Base-by-base conservation (phyloP, 2,329 filamentous ascomycete species). In the Trichophyton simii region DNA sequence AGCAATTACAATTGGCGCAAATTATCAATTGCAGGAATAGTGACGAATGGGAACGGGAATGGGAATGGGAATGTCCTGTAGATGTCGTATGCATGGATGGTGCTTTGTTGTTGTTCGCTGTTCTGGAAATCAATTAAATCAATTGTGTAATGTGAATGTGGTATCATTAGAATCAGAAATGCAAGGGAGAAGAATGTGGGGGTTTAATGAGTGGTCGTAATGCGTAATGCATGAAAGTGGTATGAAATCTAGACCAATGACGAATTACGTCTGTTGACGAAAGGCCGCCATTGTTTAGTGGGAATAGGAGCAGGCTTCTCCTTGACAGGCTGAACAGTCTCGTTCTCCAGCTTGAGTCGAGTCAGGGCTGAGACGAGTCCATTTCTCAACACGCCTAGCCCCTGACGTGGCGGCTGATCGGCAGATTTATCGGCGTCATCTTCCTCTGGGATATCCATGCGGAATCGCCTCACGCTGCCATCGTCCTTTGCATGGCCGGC, bases 401-500 rank as follows among this genome's bases (percentile, higher is more conserved):
- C 20, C n/a, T 22, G 44, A 20, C 44, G 18, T 11, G 9, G 5
- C 7, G 18, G 44, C 22, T 48, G n/a, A 20, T 48, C 44, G 9
- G 9, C 44, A 9, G 2, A 4, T 22, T 7, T 20, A 20, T 48
- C 44, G 7, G 18, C 9, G 1, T 25, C 44, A 2, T 48, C 44
- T 25, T 48, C 44, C 20, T 48, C 72, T 7, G 73, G 70, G 3
- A 77, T 61, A 67, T 76, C 74, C 73, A 78, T 74, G 18, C 76
- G 68, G 63, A 78, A 77, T 31, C 76, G 68, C n/a, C 76, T 68
- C 8, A 78, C 75, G 34, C 76, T 78, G 3, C 75, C 75, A 60
- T 75, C 75, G n/a, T 76, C 73, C 48, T 70, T 69, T 1, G 67
- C 68, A 52, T 73, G 73, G 1, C 73, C 71, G 36, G 66, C 63